Percentiles rank a stretch among this genome's conserved stretches.
Conservation (phyloP, 1,139 yeast species). For the Candida dubliniensis region DNA sequence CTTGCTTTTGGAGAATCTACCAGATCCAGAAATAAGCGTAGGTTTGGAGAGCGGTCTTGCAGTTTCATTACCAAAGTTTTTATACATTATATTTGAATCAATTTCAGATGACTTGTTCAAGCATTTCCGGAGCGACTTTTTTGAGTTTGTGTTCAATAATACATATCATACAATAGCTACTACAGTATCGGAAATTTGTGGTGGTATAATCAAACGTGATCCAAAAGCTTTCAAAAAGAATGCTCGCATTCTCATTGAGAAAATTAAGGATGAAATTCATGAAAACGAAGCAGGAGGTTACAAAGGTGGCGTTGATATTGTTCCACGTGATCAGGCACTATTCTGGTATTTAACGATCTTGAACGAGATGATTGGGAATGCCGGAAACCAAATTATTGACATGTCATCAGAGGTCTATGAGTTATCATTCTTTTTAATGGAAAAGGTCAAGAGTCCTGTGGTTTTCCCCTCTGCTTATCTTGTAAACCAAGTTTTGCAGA, state of each 20-base stretch:
- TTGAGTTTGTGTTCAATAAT: conserved; percentile 57
- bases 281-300: conserved; percentile 84
- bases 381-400: conserved; percentile 51
- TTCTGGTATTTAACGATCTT: conserved; percentile 72
- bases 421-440: conserved; percentile 53
- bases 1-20: conserved; percentile 71
- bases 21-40: conserved; percentile 54
- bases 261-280: conserved; percentile 67
- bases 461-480: conserved; percentile 49
- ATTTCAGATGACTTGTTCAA: conserved; percentile 64
- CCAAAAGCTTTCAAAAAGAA: conserved; percentile 49
- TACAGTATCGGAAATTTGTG: conserved; percentile 68
- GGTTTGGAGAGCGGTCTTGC: conserved; percentile 56
- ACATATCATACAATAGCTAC: conserved; percentile 68
- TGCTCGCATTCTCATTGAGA: conserved; percentile 46
- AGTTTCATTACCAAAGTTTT: conserved; percentile 59
- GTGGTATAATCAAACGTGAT: conserved; percentile 64
- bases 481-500: conserved; percentile 65
- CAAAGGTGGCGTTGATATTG: conserved; percentile 66
- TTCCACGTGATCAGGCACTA: conserved; percentile 76
- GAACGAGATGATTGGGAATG: conserved; percentile 71
- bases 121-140: conserved; percentile 50
- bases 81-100: conserved; percentile 69
- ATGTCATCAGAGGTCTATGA: conserved; percentile 48
- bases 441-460: conserved; percentile 66